Evolutionary conservation across 163 green algal genomes (phyloP).

Genomic region (Trebouxiophyceae sp.): DNA sequence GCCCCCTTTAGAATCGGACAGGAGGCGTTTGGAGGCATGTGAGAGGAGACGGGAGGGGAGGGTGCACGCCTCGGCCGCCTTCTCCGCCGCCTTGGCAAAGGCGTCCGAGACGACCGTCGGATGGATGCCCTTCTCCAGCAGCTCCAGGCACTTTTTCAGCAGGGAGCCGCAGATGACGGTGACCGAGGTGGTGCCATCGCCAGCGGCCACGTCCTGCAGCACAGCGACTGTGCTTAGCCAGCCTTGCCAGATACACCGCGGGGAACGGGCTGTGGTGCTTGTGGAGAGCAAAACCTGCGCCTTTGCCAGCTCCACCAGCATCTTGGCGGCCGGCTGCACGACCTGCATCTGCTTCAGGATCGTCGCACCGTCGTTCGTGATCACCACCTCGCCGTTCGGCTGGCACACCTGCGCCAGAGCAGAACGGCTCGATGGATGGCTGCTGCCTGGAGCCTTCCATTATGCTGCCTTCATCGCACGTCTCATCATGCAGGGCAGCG

Average conservation of each 20-base stretch:
- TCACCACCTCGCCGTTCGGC: conserved; percentile 91
- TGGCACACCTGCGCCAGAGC: conserved; percentile 73
- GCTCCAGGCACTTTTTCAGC: conserved; percentile 85
- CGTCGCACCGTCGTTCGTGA: conserved; percentile 98
- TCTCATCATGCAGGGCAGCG: no score
- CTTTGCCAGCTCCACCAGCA: conserved; percentile 98
- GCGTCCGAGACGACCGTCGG: conserved; percentile 93
- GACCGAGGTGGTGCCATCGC: conserved; percentile 94
- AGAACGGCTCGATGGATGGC: no score
- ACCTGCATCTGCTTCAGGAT: conserved; percentile 98
- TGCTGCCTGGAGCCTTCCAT: no score
- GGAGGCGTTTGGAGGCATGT: no score
- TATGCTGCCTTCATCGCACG: no score
- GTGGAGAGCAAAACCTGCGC: conserved; percentile 66
- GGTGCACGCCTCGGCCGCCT: conserved; percentile 70
- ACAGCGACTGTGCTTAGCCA: no score
- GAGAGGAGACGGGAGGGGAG: no score
- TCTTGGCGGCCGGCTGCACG: conserved; percentile 95
- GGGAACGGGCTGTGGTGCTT: no score
- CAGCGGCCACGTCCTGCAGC: conserved; percentile 88
- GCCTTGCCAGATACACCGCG: no score
- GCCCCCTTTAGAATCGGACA: no score
- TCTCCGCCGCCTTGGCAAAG: conserved; percentile 74
- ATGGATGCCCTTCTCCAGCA: conserved; percentile 90
- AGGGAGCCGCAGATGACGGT: conserved; percentile 84